Base-by-base conservation (phyloP, 1,284 basidiomycete species). In the Papiliotrema terrestris region DNA sequence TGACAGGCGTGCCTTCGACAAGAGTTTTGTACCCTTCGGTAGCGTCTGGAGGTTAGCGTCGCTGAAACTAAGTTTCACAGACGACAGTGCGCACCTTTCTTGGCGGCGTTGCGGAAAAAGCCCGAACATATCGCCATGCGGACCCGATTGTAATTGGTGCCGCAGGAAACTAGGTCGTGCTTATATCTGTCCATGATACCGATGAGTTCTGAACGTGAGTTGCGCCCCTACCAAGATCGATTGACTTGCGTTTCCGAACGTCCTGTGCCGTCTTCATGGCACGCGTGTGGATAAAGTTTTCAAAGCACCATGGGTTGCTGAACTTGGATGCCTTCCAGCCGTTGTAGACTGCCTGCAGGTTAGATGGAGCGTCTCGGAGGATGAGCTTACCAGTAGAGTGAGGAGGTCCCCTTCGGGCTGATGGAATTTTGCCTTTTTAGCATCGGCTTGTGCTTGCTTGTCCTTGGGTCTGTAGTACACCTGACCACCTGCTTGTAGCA, bases 151-250 rank as follows among this genome's bases (percentile, higher is more conserved):
- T 87, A 98, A 74, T 98, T 93, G 64, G 84, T 85, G 23, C 94
- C 94, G 17, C 91, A 74, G 4, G 68, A 71, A 6, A 73, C 69
- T 63, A 98, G 89, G 67, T 98, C 94, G 73, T 98, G 94, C 71
- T 95, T 96, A 76, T 98, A 97, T 55, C 96, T 83, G 73, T 99
- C 95, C 95, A 99, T 98, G 74, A 98, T 98, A 57, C 95, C 95
- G 45, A 98, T 81, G 54, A 98, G 79, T 78, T 98, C 70, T 73
- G 54, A 3, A 13, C 38, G 38, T 53, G 37, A 58, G 61, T 51
- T 56, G 54, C 29, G 11, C 20, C 11, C 29, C n/a, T 23, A 20
- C 25, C 39, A 8, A 23, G 14, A 8, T 11, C 19, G 52, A 2
- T n/a, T 14, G 6, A 63, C 71, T 66, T 35, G 71, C 71, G 95